A percentile compares a stretch with the other conserved stretches of the same genome.
Evolutionary conservation across 768 basidiomycete genomes (phyloP).

Genomic region (Tremella fuciformis): DNA sequence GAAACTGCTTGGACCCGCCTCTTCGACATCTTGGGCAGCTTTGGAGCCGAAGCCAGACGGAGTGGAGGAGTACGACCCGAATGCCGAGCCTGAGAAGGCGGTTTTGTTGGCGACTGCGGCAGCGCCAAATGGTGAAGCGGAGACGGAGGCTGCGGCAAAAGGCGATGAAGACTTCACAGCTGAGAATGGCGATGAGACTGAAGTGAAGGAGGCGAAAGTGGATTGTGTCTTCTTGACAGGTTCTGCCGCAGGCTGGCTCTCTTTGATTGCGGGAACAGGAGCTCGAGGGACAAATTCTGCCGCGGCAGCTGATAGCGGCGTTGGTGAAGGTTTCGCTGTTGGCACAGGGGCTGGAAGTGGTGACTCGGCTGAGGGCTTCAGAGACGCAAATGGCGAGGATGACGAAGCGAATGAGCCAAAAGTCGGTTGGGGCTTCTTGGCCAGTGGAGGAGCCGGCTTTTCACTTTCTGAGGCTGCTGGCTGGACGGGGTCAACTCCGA

Average conservation of each 20-base stretch:
- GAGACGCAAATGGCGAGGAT: conserved; percentile 23
- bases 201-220: conserved; percentile 43
- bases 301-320: background rate
- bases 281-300: conserved; percentile 3
- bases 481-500: too few species aligned
- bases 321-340: background rate
- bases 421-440: conserved; percentile 44
- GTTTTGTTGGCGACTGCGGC: conserved; percentile 12
- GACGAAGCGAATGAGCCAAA: conserved; percentile 43
- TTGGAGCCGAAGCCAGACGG: conserved; percentile 44
- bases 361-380: background rate
- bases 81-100: conserved; percentile 35
- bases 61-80: conserved; percentile 22
- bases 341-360: background rate
- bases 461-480: background rate
- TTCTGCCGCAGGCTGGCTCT: conserved; percentile 11
- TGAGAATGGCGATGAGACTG: conserved; percentile 33
- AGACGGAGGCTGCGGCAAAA: conserved; percentile 7
- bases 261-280: background rate
- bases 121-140: conserved; percentile 21
- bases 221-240: conserved; percentile 44
- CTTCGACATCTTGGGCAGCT: conserved; percentile 7
- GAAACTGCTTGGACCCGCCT: conserved; percentile 36
- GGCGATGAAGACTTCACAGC: background rate
- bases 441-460: background rate